Evolutionary conservation across 2,329 filamentous ascomycete genomes (phyloP).

Genomic region (Fusarium setosum): DNA sequence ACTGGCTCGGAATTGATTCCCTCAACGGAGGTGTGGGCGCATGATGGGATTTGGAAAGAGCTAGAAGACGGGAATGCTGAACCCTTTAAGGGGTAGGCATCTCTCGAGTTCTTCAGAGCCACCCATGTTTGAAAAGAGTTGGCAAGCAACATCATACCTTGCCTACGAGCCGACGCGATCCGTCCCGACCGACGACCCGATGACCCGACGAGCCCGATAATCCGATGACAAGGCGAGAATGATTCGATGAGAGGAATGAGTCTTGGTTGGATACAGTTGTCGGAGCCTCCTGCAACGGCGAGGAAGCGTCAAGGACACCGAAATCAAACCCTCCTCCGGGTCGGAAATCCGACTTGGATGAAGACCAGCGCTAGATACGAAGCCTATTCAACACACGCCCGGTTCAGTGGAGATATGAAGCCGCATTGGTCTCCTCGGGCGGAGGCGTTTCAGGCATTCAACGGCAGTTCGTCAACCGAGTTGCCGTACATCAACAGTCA

Average conservation of each 20-base stretch:
- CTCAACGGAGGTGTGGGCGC: slow-evolving; percentile 46
- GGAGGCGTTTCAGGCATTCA: not conserved
- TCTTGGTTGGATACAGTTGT: not conserved
- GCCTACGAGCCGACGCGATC: not conserved
- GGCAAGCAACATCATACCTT: not conserved
- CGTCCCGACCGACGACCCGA: not conserved
- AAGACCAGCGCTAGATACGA: not conserved
- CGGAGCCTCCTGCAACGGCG: not conserved
- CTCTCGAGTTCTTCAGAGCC: slow-evolving; percentile 20
- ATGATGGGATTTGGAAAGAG: slow-evolving; percentile 18
- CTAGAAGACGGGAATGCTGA: slow-evolving; percentile 1
- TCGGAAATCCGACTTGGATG: not conserved
- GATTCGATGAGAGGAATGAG: not conserved
- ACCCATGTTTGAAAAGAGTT: not conserved
- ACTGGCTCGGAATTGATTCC: slow-evolving; percentile 49
- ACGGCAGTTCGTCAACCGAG: not conserved
- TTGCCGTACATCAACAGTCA: not conserved
- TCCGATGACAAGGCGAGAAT: not conserved
- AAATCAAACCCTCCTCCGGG: not conserved
- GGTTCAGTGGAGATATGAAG: not conserved
- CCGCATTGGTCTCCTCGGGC: not conserved
- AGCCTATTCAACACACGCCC: not conserved
- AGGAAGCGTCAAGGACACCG: not conserved
- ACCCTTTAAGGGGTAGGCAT: not conserved
- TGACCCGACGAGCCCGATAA: not conserved